Conservation (phyloP, 164 flowering plant genomes). For the Magnolia officinalis region DNA sequence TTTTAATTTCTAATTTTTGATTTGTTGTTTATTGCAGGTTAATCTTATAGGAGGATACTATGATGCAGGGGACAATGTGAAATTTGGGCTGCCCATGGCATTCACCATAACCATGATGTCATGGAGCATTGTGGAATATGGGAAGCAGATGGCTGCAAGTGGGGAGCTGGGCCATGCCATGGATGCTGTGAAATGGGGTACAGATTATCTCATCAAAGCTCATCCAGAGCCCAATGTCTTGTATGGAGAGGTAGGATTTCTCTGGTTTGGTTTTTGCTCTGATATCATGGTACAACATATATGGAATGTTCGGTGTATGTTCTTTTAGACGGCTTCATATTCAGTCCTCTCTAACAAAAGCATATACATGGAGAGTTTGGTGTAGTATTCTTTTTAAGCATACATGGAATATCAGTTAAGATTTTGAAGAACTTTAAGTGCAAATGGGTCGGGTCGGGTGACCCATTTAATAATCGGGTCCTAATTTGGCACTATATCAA, state of each 20-base stretch:
- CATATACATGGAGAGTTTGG: background rate
- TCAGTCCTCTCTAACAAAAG: background rate
- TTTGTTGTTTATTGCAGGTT: slow-evolving; percentile 39
- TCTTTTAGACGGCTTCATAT: background rate
- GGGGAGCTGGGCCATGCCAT: slow-evolving; percentile 82
- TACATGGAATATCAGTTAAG: too few relatives aligned
- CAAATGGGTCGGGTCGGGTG: too few relatives aligned
- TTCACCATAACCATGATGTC: slow-evolving; percentile 93
- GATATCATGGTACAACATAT: background rate
- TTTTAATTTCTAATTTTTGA: too few relatives aligned
- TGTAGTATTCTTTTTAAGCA: background rate
- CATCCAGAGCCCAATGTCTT: slow-evolving; percentile 81
- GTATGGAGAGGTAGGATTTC: slow-evolving; percentile 65
- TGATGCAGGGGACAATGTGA: slow-evolving; percentile 98
- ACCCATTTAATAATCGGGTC: too few relatives aligned
- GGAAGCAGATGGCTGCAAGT: slow-evolving; percentile 58
- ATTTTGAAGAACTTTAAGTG: too few relatives aligned
- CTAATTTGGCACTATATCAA: too few relatives aligned
- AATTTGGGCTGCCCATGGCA: slow-evolving; percentile 95
- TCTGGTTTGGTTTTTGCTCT: background rate
- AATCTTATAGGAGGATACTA: slow-evolving; percentile 95
- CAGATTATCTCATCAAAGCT: slow-evolving; percentile 88
- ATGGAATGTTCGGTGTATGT: background rate
- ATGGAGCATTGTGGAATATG: slow-evolving; percentile 81
- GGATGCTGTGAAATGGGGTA: slow-evolving; percentile 91